Percentiles rank a stretch among this genome's conserved stretches.
These are phyloP conservation scores for Endocalyx cinctus DNA, from an alignment of 2,329 filamentous ascomycete genomes.

Conservation along the genomic window DNA sequence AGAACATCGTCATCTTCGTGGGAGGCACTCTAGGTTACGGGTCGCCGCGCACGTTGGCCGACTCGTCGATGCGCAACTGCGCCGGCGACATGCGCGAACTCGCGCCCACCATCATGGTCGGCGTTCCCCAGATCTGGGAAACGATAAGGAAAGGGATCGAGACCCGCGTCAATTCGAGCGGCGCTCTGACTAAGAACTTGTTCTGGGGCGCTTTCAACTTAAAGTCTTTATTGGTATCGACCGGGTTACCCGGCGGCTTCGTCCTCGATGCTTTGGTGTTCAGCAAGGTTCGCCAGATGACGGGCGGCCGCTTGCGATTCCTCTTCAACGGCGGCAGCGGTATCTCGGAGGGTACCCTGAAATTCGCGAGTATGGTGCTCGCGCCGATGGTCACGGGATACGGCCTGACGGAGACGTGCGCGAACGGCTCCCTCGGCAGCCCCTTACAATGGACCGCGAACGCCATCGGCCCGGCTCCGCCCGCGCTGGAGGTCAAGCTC, in stretches of 20 bases:
- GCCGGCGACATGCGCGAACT: slow-evolving; percentile 92
- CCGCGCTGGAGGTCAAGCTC: slow-evolving; percentile 80
- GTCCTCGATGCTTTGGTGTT: slow-evolving; percentile 82
- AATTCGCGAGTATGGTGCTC: slow-evolving; percentile 87
- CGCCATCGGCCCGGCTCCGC: slow-evolving; percentile 73
- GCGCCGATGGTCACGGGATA: slow-evolving; percentile 95
- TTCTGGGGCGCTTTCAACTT: slow-evolving; percentile 66
- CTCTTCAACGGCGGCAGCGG: slow-evolving; percentile 94
- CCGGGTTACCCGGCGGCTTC: slow-evolving; percentile 60
- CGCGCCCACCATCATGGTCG: slow-evolving; percentile 82
- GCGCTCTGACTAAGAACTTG: slow-evolving; percentile 65
- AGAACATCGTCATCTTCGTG: slow-evolving; percentile 84
- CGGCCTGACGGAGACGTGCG: slow-evolving; percentile 88
- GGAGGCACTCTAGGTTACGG: slow-evolving; percentile 93
- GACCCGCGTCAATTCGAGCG: slow-evolving; percentile 67
- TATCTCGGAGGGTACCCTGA: slow-evolving; percentile 79
- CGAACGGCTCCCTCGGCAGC: slow-evolving; percentile 76
- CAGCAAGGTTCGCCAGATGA: slow-evolving; percentile 84
- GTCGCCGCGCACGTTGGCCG: slow-evolving; percentile 82
- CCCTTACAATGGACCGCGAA: slow-evolving; percentile 78
- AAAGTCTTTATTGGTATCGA: slow-evolving; percentile 54
- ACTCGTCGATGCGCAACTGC: slow-evolving; percentile 82
- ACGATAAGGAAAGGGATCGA: slow-evolving; percentile 93
- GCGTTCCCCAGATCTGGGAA: slow-evolving; percentile 96
- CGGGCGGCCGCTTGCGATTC: slow-evolving; percentile 81